Conservation (phyloP, 371 early-diverging fungal species). For the Amoeboaphelidium occidentale region DNA sequence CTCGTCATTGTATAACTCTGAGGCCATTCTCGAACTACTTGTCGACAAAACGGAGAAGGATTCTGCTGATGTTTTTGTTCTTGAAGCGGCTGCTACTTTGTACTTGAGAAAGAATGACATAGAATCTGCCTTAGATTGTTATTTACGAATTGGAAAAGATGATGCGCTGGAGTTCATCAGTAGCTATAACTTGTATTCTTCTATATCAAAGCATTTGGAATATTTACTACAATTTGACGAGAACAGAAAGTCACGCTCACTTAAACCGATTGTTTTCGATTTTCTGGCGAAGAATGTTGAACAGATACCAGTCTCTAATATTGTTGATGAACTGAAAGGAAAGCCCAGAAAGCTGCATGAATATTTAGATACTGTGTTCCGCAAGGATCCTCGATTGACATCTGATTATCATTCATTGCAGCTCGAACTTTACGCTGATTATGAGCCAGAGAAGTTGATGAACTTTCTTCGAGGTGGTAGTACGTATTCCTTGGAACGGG, state of each 20-base stretch:
- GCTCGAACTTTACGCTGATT: constrained; percentile 78
- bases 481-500: constrained; percentile 51
- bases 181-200: constrained; percentile 47
- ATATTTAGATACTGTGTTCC: constrained; percentile 66
- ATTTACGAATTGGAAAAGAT: constrained; percentile 36
- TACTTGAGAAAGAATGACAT: too few relatives aligned
- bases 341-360: constrained; percentile 32
- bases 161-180: constrained; percentile 46
- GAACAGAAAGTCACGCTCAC: constrained; percentile 4
- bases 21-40: too few relatives aligned
- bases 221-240: constrained; percentile 41
- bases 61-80: too few relatives aligned
- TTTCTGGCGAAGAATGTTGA: constrained; percentile 1
- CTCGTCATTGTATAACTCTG: too few relatives aligned
- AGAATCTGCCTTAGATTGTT: constrained; percentile 53
- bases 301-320: not conserved
- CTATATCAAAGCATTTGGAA: constrained; percentile 50
- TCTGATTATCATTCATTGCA: constrained; percentile 56
- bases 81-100: too few relatives aligned
- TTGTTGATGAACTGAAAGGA: constrained; percentile 4
- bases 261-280: not conserved
- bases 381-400: constrained; percentile 40
- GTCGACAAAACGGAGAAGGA: too few relatives aligned
- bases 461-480: constrained; percentile 56
- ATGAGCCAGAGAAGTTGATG: constrained; percentile 40